Percentiles rank a stretch among this genome's conserved stretches.
Conservation (phyloP, 192 early-diverging fungal species). For the Rhizoclosmatium sp. region DNA sequence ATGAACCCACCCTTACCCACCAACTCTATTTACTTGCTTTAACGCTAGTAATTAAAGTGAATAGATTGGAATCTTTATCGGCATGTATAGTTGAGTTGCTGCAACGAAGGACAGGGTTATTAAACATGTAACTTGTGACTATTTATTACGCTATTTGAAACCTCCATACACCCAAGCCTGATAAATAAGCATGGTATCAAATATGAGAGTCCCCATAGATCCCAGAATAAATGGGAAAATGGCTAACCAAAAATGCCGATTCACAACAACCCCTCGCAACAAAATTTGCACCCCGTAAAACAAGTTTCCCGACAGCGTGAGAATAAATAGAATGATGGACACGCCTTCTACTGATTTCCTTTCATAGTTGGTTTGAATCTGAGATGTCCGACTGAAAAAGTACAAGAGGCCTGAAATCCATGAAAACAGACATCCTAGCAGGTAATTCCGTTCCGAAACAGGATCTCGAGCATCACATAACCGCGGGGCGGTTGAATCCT, state of each 20-base stretch:
- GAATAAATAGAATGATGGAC: constrained; percentile 38
- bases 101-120: too few relatives aligned
- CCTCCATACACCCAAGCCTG: constrained; percentile 27
- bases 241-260: constrained; percentile 12
- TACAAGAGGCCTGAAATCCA: constrained; percentile 25
- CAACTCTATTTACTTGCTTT: too few relatives aligned
- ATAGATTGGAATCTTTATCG: too few relatives aligned
- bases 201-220: constrained; percentile 11
- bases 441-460: constrained; percentile 5
- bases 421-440: constrained; percentile 9
- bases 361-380: constrained; percentile 45
- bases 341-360: constrained; percentile 52
- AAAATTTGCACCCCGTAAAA: constrained; percentile 15
- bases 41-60: too few relatives aligned
- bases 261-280: constrained; percentile 10
- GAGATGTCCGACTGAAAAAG: constrained; percentile 26
- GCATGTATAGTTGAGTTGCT: too few relatives aligned
- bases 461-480: constrained; percentile 23
- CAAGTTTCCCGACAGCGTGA: constrained; percentile 11
- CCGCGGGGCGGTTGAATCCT: neutral
- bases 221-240: constrained; percentile 19
- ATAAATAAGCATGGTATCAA: constrained; percentile 16
- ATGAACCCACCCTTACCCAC: too few relatives aligned
- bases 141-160: neutral
- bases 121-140: too few relatives aligned